Evolutionary conservation across 495 filamentous ascomycete species (phyloP).

Genomic region (Penicillium lividum): DNA sequence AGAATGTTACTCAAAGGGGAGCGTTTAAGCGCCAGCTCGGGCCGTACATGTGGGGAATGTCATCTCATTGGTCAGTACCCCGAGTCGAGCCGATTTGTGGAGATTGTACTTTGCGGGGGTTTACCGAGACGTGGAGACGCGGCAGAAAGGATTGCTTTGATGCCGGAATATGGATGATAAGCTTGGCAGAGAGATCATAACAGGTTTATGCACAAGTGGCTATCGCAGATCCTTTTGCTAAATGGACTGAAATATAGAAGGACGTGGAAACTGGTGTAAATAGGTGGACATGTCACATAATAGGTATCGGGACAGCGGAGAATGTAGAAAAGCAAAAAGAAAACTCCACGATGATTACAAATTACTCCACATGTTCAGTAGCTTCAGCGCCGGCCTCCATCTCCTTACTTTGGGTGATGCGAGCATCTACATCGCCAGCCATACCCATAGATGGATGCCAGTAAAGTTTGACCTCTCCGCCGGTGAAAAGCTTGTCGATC

Average conservation of each 20-base stretch:
- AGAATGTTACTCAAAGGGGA: slow-evolving; percentile 23
- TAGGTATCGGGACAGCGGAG: background rate
- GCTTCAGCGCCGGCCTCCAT: slow-evolving; percentile 12
- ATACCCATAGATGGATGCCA: slow-evolving; percentile 38
- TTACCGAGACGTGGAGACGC: slow-evolving; percentile 9
- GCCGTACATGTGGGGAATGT: background rate
- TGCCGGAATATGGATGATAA: background rate
- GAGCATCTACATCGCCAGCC: slow-evolving; percentile 28
- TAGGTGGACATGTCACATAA: too few species aligned
- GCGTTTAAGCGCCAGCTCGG: slow-evolving; percentile 22
- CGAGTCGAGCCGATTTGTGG: slow-evolving; percentile 12
- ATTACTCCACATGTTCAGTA: slow-evolving; percentile 32
- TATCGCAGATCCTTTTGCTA: too few species aligned
- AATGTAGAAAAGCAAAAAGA: background rate
- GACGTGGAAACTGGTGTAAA: too few species aligned
- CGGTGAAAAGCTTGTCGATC: slow-evolving; percentile 59
- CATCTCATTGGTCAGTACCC: slow-evolving; percentile 7
- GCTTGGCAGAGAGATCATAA: background rate
- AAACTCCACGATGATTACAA: slow-evolving; percentile 1
- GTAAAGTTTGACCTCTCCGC: slow-evolving; percentile 47
- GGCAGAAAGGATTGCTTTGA: background rate
- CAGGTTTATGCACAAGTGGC: too few species aligned
- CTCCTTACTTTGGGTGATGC: slow-evolving; percentile 26
- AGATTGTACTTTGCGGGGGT: slow-evolving; percentile 10
- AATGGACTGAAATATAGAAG: too few species aligned